Evolutionary conservation across 306 rosid species (phyloP), one percentile per base, ranked within the genome.

Genomic region (Vachellia pachyceras): DNA sequence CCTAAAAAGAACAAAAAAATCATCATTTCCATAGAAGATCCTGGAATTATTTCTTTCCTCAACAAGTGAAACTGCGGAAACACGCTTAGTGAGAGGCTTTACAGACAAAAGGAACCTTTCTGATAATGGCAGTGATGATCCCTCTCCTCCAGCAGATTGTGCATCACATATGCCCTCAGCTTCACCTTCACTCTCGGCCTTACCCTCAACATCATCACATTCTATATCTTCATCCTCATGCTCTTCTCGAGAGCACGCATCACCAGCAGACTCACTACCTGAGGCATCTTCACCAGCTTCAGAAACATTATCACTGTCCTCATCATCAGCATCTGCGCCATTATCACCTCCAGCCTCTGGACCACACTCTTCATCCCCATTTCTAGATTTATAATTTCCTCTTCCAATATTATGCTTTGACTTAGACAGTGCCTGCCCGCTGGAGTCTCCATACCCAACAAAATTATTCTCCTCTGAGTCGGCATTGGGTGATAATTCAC

Each of bases 121-220:
- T 44, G 94, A 82, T 57, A 87, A 78, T 50, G 94, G 92, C 80
- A 89, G 72, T 25, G 89, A 55, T 33, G 78, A 80, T 74, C 92
- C 90, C 85, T 95, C 95, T 76, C 93, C 97, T 71, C 88, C 95
- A 68, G 77, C 86, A 44, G 81, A 78, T 75, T 93, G 97, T 61
- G 81, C 89, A 85, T 92, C 97, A 75, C 84, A 85, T 82, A 85
- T 85, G 79, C 90, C 98, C 73, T 91, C 99, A 41, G 92, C 97
- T 89, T 96, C 99, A 42, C 97, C 99, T 89, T 95, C 99, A 79
- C 99, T 93, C 90, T 93, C 99, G 83, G 86, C 99, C 92, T 92
- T 96, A 79, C 86, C 92, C 83, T 92, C 94, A 76, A 83, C 87
- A 68, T 87, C 99, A 73, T 90, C 94, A 25, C 82, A 90, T 54